These are phyloP conservation scores for Beauveria scarabaeidicola DNA, from an alignment of 2,329 filamentous ascomycete species.

Conservation along the genomic window DNA sequence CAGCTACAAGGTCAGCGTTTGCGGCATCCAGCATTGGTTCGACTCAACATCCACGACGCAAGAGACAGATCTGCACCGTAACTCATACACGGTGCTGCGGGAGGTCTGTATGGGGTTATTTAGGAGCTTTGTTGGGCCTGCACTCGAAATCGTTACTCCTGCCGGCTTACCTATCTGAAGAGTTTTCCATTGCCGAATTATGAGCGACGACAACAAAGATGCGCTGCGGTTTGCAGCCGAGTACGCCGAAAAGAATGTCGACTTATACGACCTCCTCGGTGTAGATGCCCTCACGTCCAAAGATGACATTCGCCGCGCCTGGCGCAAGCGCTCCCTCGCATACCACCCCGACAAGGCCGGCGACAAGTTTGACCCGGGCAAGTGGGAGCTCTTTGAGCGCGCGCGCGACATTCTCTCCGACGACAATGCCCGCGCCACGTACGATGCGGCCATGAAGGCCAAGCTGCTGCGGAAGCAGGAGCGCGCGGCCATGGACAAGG, in stretches of 20 bases:
- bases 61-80: background rate
- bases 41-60: background rate
- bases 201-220: constrained; percentile 36
- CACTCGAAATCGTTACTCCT: background rate
- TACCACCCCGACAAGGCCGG: constrained; percentile 91
- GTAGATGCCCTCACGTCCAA: constrained; percentile 57
- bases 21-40: background rate
- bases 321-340: constrained; percentile 76
- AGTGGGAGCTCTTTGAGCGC: constrained; percentile 77
- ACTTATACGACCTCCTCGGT: constrained; percentile 71
- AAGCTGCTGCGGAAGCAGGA: constrained; percentile 61
- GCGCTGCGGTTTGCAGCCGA: constrained; percentile 46
- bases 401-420: constrained; percentile 79
- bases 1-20: background rate
- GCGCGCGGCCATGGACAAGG: constrained; percentile 63
- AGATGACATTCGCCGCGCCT: constrained; percentile 73
- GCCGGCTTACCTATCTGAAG: background rate
- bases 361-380: constrained; percentile 63
- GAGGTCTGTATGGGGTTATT: background rate
- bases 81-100: background rate
- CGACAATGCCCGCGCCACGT: constrained; percentile 59
- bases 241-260: constrained; percentile 52
- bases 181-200: constrained; percentile 14
- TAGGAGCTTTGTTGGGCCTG: background rate
- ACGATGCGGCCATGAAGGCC: constrained; percentile 69